Base-by-base conservation (phyloP, 768 basidiomycete species). In the Boletus edulis region DNA sequence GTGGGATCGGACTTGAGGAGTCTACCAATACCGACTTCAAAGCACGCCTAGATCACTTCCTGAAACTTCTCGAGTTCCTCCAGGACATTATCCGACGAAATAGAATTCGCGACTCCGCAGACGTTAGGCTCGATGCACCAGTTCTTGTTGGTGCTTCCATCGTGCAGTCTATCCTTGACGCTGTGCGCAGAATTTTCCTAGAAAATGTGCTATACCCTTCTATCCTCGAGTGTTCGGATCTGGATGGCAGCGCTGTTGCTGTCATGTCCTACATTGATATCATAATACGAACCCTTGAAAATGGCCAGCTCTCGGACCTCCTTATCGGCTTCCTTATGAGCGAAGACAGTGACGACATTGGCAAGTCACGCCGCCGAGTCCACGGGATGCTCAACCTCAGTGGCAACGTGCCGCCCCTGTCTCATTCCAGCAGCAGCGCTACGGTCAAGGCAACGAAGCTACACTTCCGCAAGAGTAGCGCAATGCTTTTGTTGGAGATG, bases 251-350 rank as follows among this genome's bases (percentile, higher is more conserved):
- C 57, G 91, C 94, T 0, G 88, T 97, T 2, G 94, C 96, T 11
- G 94, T 98, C 51, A 85, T 98, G 82, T 92, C 90, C 15, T 98
- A 98, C 67, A 85, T 98, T 59, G 93, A 97, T 61, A 82, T 92
- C 63, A 88, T 93, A 80, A 78, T 94, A 49, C 80, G 84, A 54
- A 91, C 87, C 0, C 78, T 95, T 6, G 78, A 82, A 35, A 77
- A 82, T 22, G 87, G 86, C 1, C 81, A 79, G 47, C 78, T 96
- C 39, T 82, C 81, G 15, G 82, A 87, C 44, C 76, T 89, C 22
- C 73, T 96, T 15, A 78, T 95, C 40, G 77, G 82, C 46, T 96
- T 91, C 72, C 81, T 96, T 38, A 79, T 90, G 61, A 93, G 82
- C 68, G 91, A 94, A 65, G 90, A 94, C 58, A 89, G 89, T 39